Conservation (phyloP, 352 stramenopile genomes). For the Phytopythium litorale region DNA sequence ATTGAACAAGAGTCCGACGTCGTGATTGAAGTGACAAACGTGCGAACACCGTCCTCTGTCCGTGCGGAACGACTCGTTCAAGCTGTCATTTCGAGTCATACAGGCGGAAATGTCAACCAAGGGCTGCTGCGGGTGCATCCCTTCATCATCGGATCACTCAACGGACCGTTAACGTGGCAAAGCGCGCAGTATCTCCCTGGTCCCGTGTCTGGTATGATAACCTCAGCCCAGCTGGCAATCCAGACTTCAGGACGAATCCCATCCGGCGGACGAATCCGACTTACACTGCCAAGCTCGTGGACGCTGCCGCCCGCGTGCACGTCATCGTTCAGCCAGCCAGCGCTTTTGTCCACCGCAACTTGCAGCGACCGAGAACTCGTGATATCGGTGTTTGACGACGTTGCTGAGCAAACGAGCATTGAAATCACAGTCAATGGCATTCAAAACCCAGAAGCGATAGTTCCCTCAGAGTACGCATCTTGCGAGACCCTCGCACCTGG, state of each 20-base stretch:
- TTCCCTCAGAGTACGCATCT: slow-evolving; percentile 19
- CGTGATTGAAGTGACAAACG: slow-evolving; percentile 28
- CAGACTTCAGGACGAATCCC: slow-evolving; percentile 35
- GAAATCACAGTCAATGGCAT: slow-evolving; percentile 34
- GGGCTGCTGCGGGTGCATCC: slow-evolving; percentile 30
- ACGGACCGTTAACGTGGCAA: slow-evolving; percentile 40
- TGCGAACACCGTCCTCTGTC: slow-evolving; percentile 47
- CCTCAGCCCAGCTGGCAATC: slow-evolving; percentile 35
- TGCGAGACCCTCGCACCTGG: slow-evolving; percentile 20
- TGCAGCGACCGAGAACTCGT: slow-evolving; percentile 35
- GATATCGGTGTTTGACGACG: slow-evolving; percentile 28
- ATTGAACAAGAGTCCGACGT: slow-evolving; percentile 40
- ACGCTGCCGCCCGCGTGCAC: slow-evolving; percentile 24
- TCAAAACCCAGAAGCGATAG: slow-evolving; percentile 38
- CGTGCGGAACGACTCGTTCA: slow-evolving; percentile 10
- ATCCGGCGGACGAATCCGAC: slow-evolving; percentile 23
- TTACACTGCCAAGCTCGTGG: slow-evolving; percentile 50
- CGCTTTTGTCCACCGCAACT: slow-evolving; percentile 14
- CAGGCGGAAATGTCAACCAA: slow-evolving; percentile 41
- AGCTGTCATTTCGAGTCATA: slow-evolving; percentile 37
- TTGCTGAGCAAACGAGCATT: slow-evolving; percentile 33
- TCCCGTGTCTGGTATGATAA: slow-evolving; percentile 46
- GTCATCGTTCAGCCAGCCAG: slow-evolving; percentile 29
- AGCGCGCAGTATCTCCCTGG: slow-evolving; percentile 35
- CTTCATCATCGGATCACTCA: slow-evolving; percentile 29